These are phyloP conservation scores for Anisogramma anomala DNA, from an alignment of 2,329 filamentous ascomycete species.

Conservation along the genomic window DNA sequence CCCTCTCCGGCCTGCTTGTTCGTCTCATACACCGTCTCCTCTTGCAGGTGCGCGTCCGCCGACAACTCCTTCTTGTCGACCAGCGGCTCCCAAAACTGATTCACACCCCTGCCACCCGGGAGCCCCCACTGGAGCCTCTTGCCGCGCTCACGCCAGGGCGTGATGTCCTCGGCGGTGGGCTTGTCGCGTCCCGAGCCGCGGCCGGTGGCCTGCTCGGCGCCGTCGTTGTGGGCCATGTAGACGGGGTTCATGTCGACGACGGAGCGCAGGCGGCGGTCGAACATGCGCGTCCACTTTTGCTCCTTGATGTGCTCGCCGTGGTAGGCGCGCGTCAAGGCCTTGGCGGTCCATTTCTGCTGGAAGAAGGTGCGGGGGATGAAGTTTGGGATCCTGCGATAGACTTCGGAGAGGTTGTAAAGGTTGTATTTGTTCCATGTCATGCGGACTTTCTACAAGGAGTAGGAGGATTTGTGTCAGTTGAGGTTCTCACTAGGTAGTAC, in stretches of 20 bases:
- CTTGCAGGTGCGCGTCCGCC: not conserved
- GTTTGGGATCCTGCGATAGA: conserved; percentile 11
- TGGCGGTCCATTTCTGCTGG: conserved; percentile 96
- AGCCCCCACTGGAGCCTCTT: conserved; percentile 15
- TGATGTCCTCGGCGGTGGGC: conserved; percentile 8
- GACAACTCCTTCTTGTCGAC: not conserved
- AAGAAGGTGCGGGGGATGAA: conserved; percentile 59
- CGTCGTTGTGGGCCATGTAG: conserved; percentile 72
- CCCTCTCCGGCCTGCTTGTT: conserved; percentile 22
- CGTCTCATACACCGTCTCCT: conserved; percentile 9
- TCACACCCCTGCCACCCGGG: conserved; percentile 7
- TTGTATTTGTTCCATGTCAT: conserved; percentile 98
- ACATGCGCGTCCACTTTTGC: conserved; percentile 89
- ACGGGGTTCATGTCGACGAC: conserved; percentile 75
- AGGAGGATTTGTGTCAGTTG: not conserved
- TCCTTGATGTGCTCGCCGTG: conserved; percentile 93
- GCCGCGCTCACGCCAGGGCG: conserved; percentile 15
- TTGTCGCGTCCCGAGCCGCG: conserved; percentile 60
- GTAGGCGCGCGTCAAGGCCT: conserved; percentile 72
- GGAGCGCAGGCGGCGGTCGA: conserved; percentile 66
- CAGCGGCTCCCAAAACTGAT: not conserved
- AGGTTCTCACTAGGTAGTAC: not conserved
- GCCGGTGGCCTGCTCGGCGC: conserved; percentile 70
- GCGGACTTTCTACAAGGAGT: conserved; percentile 61
- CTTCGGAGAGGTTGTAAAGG: conserved; percentile 65